phyloP scores from a whole-genome alignment of 257 asterid genomes.

The Nicotiana undulata region DNA sequence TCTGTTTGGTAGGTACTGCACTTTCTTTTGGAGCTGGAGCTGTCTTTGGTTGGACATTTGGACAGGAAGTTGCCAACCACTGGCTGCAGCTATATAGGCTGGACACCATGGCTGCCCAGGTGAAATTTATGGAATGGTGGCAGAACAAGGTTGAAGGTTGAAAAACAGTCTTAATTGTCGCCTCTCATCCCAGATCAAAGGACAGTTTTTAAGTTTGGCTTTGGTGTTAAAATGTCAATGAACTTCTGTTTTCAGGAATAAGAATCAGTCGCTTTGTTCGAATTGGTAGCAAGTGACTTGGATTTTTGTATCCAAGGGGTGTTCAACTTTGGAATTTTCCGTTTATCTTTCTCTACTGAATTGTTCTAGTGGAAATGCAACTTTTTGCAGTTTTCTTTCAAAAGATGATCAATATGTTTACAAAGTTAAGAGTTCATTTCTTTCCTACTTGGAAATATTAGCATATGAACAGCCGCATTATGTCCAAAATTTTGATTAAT shows the following conservation, averaged over 20 bases:
- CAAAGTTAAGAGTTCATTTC: not conserved
- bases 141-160: constrained; percentile 66
- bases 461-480: not conserved
- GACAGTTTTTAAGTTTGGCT: not conserved
- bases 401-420: not conserved
- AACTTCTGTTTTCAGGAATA: not conserved
- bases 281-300: not conserved
- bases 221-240: not conserved
- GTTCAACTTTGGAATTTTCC: not conserved
- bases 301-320: not conserved
- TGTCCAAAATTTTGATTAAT: not conserved
- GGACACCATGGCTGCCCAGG: constrained; percentile 73
- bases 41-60: constrained; percentile 65
- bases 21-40: constrained; percentile 80
- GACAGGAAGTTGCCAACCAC: constrained; percentile 79
- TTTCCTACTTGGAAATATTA: not conserved
- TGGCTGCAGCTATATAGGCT: constrained; percentile 62
- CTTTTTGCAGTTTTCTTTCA: not conserved
- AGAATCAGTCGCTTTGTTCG: not conserved
- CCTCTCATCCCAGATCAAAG: not conserved
- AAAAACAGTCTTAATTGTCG: constrained; percentile 16
- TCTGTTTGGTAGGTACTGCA: constrained; percentile 50
- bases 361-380: not conserved
- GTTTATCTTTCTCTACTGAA: not conserved
- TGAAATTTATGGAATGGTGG: constrained; percentile 88